phyloP scores from a whole-genome alignment of 441 rosid genomes.

The Oxalis stricta region DNA sequence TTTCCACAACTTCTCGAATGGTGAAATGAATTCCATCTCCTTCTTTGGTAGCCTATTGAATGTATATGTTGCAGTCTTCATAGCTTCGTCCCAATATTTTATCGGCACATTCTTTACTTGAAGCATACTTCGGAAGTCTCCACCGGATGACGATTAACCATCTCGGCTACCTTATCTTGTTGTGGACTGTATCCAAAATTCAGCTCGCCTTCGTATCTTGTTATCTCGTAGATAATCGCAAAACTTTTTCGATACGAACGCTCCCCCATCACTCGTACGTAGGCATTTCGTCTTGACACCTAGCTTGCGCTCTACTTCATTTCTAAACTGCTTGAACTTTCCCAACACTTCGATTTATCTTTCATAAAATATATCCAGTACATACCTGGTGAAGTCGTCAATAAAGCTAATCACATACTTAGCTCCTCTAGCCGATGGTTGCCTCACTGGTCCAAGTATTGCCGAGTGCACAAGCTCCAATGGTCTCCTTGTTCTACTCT shows the following conservation, averaged over 20 bases:
- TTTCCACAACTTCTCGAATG: neutral
- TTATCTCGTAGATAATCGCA: too few species aligned
- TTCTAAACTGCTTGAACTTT: too few species aligned
- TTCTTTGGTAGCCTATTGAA: slow-evolving; percentile 2
- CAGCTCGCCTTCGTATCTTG: neutral
- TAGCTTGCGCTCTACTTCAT: too few species aligned
- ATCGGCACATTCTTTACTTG: slow-evolving; percentile 3
- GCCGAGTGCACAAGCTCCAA: neutral
- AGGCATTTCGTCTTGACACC: neutral
- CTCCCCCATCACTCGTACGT: neutral
- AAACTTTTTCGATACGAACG: neutral
- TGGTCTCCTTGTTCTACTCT: neutral
- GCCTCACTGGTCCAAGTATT: neutral
- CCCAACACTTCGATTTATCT: too few species aligned
- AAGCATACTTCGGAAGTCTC: neutral
- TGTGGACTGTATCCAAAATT: neutral
- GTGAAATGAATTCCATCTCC: neutral
- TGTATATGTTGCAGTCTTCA: neutral
- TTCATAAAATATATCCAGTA: neutral
- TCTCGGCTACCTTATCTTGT: neutral
- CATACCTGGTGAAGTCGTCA: neutral
- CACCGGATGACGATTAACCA: neutral
- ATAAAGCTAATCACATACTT: neutral
- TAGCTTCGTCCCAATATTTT: too few species aligned
- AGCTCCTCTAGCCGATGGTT: too few species aligned